Base-by-base conservation (phyloP, 169 alveolate species). In the Babesia divergens region DNA sequence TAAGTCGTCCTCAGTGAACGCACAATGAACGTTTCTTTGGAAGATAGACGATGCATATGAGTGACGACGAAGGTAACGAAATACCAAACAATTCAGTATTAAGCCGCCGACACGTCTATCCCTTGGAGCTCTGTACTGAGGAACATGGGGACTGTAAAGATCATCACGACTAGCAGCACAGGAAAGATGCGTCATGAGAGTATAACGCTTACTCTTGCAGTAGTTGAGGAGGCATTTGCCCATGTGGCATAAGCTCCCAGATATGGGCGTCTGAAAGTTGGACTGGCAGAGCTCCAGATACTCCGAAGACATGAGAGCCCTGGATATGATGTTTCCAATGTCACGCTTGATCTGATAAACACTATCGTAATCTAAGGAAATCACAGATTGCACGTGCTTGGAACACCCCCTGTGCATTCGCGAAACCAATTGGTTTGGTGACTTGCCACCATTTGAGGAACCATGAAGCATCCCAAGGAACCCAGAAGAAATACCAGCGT, bases 291-390 rank as follows among this genome's bases (percentile, higher is more conserved):
- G 52, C 7, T 59, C 65, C 54, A 70, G 28, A 34, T 70, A 59
- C n/a, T 58, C 66, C 0, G 28, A 6, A 16, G 70, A 55, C 50
- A 70, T 22, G 31, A 70, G 31, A 1, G 50, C 74, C 14, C 31
- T 55, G 13, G 86, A n/a, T 18, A 77, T 55, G 49, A 77, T 56
- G 62, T 58, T 66, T 22, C 81, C 74, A 4, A 77, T 42, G 35
- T 77, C 86, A 20, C 82, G 54, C 0, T 56, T 31, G 44, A 74
- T 47, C 0, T 52, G 81, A 14, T 16, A 18, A 14, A 69, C 43
- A 49, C 64, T 43, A 20, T 43, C 72, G 35, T 77, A 77, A 14
- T 46, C 46, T 22, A 42, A 26, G 3, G 62, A 20, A 22, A 77
- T 43, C 34, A 77, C 52, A 9, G 84, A 66, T 22, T 56, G 32